These are phyloP conservation scores for Pseudocercospora vitis DNA, from an alignment of 2,329 filamentous ascomycete genomes.

Conservation along the genomic window DNA sequence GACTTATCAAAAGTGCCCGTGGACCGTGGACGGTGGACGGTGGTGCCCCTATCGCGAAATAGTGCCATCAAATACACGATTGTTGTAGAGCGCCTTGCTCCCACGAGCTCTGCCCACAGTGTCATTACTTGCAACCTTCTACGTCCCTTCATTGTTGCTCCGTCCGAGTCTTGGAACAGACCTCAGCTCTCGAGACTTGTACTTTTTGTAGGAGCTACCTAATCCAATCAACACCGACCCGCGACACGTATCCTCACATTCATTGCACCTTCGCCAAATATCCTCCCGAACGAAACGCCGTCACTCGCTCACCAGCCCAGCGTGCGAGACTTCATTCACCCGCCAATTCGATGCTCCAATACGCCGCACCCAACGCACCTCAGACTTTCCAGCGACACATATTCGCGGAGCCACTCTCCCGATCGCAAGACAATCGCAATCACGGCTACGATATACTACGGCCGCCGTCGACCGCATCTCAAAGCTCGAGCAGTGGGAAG, in stretches of 20 bases:
- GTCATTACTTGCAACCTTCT: background rate
- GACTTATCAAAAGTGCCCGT: conserved; percentile 3
- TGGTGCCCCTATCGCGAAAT: conserved; percentile 3
- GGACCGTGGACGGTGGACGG: no score
- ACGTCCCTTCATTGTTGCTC: background rate
- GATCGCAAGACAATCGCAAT: conserved; percentile 14
- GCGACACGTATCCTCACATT: conserved; percentile 1
- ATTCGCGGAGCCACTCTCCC: conserved; percentile 26
- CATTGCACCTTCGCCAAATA: background rate
- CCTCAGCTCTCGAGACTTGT: background rate
- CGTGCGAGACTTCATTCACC: background rate
- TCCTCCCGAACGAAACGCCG: no score
- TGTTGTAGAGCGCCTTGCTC: no score
- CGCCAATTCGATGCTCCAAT: conserved; percentile 49
- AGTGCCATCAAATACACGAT: background rate
- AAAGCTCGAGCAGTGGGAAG: conserved; percentile 41
- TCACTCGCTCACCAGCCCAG: no score
- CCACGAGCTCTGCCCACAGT: no score
- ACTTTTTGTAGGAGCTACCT: no score
- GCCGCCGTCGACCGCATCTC: conserved; percentile 54
- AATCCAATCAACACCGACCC: no score
- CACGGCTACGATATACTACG: conserved; percentile 53
- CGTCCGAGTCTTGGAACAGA: background rate
- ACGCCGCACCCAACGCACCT: conserved; percentile 28
- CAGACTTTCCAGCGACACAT: conserved; percentile 27